phyloP scores from a whole-genome alignment of 306 rosid species.

The Lathyrus oleraceus region DNA sequence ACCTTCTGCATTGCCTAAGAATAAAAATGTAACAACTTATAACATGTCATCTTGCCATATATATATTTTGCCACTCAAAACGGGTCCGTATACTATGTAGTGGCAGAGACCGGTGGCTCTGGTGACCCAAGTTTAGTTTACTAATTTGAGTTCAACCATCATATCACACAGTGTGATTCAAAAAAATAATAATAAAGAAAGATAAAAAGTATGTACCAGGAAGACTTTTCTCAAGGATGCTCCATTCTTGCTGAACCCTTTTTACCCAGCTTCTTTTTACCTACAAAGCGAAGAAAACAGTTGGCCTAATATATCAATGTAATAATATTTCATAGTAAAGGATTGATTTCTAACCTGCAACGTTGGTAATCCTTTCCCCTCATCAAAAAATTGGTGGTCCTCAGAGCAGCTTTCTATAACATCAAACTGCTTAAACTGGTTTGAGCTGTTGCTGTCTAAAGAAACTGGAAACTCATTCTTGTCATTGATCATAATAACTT shows the following conservation, averaged over 20 bases:
- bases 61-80: not conserved
- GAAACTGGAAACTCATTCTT: conserved; percentile 43
- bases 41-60: not conserved
- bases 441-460: conserved; percentile 35
- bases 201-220: conserved; percentile 64
- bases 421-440: conserved; percentile 70
- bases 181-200: not conserved
- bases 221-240: conserved; percentile 76
- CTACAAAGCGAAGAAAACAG: conserved; percentile 44
- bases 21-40: not conserved
- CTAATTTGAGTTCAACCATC: conserved; percentile 1
- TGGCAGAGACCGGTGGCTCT: not conserved
- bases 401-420: conserved; percentile 62
- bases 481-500: conserved; percentile 35
- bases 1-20: not conserved
- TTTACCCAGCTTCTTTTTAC: conserved; percentile 74
- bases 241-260: conserved; percentile 95
- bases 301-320: conserved; percentile 29
- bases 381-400: conserved; percentile 65
- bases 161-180: not conserved
- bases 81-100: too few relatives aligned
- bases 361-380: conserved; percentile 46
- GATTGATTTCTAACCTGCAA: conserved; percentile 65
- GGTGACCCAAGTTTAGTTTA: conserved; percentile 1
- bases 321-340: conserved; percentile 6